Conservation (phyloP, 1,139 yeast species). For the Candida sp. region DNA sequence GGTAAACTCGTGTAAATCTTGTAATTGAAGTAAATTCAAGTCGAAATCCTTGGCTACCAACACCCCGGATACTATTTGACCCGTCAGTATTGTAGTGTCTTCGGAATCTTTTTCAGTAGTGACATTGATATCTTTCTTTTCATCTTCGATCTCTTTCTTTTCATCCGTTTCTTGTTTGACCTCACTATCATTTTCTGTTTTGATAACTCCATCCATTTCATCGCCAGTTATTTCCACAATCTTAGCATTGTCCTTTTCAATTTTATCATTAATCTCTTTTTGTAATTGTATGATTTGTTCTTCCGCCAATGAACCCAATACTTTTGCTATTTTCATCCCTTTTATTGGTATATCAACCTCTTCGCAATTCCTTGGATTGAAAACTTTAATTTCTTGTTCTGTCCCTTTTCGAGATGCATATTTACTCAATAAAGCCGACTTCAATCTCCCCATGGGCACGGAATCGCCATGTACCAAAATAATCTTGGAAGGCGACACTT, state of each 20-base stretch:
- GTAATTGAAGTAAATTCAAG: constrained; percentile 73
- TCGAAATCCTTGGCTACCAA: constrained; percentile 91
- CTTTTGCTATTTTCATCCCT: constrained; percentile 84
- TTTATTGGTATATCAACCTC: constrained; percentile 73
- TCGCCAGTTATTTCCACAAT: constrained; percentile 14
- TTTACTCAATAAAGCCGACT: constrained; percentile 87
- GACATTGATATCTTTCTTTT: constrained; percentile 7
- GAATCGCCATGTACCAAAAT: constrained; percentile 97
- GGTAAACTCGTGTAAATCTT: constrained; percentile 86
- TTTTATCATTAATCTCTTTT: constrained; percentile 22
- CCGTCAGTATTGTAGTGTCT: constrained; percentile 19
- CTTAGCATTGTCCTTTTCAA: constrained; percentile 13
- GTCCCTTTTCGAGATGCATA: constrained; percentile 82
- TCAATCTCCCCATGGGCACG: constrained; percentile 95
- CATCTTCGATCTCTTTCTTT: constrained; percentile 11
- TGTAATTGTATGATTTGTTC: constrained; percentile 34
- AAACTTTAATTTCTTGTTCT: constrained; percentile 84
- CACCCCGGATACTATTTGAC: constrained; percentile 70
- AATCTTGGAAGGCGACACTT: constrained; percentile 77
- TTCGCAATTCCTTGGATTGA: constrained; percentile 90
- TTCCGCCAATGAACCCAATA: constrained; percentile 74
- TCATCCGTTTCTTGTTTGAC: constrained; percentile 15
- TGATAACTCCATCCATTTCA: constrained; percentile 9
- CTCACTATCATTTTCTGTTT: constrained; percentile 14
- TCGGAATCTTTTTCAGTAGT: constrained; percentile 6